A percentile compares a stretch with the other conserved stretches of the same genome.
Conservation (phyloP, 164 flowering plant genomes). For the Warburgia ugandensis region DNA sequence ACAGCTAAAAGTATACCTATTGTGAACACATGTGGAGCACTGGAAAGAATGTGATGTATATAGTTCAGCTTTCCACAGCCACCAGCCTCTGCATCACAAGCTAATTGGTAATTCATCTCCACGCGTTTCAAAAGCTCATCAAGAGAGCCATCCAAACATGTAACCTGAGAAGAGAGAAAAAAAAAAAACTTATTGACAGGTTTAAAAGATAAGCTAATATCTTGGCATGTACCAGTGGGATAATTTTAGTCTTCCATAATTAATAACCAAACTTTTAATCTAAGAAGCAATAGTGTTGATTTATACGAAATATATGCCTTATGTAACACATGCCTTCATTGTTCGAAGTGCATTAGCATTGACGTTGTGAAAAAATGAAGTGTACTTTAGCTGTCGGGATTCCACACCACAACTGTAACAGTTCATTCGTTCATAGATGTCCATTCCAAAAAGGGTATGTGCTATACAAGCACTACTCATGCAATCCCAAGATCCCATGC, state of each 20-base stretch:
- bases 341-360: conserved; percentile 93
- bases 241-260: too few relatives aligned
- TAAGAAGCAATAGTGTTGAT: too few relatives aligned
- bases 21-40: conserved; percentile 77
- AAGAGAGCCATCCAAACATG: conserved; percentile 60
- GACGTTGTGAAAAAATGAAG: conserved; percentile 86
- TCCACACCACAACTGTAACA: conserved; percentile 73
- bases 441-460: conserved; percentile 89
- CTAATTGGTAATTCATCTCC: conserved; percentile 89
- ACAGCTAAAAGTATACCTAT: conserved; percentile 42
- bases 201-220: too few relatives aligned
- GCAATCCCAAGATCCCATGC: conserved; percentile 78
- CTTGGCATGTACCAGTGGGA: too few relatives aligned
- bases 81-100: conserved; percentile 82
- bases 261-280: too few relatives aligned
- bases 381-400: conserved; percentile 82
- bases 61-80: conserved; percentile 89
- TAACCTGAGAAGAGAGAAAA: conserved; percentile 34
- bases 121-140: conserved; percentile 78
- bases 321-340: conserved; percentile 56
- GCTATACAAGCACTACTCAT: conserved; percentile 58
- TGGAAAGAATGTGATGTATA: conserved; percentile 73
- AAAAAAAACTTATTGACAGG: not conserved
- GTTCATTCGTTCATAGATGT: conserved; percentile 81
- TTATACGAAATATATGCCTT: not conserved